Evolutionary conservation across 176 grass and related monocot species (phyloP).

Genomic region (Pharus latifolius): DNA sequence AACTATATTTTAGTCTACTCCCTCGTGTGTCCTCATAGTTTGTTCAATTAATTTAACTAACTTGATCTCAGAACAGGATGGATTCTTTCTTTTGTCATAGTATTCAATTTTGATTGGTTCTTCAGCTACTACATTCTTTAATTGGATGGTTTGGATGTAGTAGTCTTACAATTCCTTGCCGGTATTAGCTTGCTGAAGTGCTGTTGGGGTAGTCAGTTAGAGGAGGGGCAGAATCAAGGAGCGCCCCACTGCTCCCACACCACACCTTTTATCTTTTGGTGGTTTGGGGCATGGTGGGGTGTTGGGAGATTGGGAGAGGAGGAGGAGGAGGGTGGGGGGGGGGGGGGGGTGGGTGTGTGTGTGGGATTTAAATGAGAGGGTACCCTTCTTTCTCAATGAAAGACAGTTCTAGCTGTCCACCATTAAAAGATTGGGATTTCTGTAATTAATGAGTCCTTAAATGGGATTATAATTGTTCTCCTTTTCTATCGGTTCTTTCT

Average conservation of each 20-base stretch:
- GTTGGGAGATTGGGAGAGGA: too few species aligned
- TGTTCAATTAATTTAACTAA: background rate
- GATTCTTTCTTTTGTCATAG: too few species aligned
- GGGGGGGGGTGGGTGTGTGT: too few species aligned
- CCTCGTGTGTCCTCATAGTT: background rate
- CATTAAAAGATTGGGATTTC: too few species aligned
- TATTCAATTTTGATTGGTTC: background rate
- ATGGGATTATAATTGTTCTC: background rate
- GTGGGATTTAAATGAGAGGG: too few species aligned
- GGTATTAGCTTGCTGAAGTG: too few species aligned
- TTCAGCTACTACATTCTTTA: background rate
- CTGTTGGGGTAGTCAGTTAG: background rate
- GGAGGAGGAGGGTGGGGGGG: too few species aligned
- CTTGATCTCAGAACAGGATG: background rate
- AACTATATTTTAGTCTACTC: background rate
- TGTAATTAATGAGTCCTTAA: background rate
- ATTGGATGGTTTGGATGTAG: background rate
- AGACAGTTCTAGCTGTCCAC: too few species aligned
- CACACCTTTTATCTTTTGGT: too few species aligned
- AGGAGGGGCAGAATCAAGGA: too few species aligned
- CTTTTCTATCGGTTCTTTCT: background rate
- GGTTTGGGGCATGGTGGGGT: too few species aligned
- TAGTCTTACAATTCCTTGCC: background rate
- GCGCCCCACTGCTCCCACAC: background rate
- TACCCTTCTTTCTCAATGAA: too few species aligned